These are phyloP conservation scores for Anastatica hierochuntica DNA, from an alignment of 345 rosid species.

Conservation along the genomic window DNA sequence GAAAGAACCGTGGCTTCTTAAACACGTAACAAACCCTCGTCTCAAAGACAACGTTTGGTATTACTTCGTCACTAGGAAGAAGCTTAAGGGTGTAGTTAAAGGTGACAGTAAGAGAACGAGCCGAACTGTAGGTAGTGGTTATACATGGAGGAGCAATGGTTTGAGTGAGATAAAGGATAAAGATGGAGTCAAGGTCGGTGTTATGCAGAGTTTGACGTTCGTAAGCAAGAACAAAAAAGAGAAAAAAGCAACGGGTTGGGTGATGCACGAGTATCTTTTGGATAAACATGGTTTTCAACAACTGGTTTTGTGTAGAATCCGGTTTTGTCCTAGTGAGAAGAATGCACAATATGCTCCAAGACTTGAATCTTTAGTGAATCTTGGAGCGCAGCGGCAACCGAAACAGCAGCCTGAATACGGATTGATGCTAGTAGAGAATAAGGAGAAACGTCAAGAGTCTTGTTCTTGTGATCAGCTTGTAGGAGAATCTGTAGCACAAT, in stretches of 20 bases:
- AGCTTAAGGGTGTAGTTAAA: neutral
- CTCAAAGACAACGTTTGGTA: neutral
- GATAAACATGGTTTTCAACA: neutral
- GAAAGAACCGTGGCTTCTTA: slow-evolving; percentile 11
- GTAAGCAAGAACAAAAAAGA: neutral
- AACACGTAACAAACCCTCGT: slow-evolving; percentile 1
- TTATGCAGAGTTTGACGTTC: neutral
- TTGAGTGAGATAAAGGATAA: neutral
- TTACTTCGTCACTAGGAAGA: neutral
- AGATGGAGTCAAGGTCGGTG: neutral
- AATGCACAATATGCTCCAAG: neutral
- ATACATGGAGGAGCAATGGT: slow-evolving; percentile 1
- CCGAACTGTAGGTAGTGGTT: neutral
- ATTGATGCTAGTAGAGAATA: too few relatives aligned
- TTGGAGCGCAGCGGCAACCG: too few relatives aligned
- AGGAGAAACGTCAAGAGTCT: neutral
- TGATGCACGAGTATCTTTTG: neutral
- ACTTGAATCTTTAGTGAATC: neutral
- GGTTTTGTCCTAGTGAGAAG: neutral
- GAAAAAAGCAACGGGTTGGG: neutral
- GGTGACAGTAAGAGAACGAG: neutral
- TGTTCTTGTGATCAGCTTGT: too few relatives aligned
- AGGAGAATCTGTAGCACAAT: too few relatives aligned
- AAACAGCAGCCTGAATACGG: too few relatives aligned
- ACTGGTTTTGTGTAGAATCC: neutral